Evolutionary conservation across 306 rosid genomes (phyloP), one percentile per base, ranked within the genome.

Genomic region (Malus sylvestris): DNA sequence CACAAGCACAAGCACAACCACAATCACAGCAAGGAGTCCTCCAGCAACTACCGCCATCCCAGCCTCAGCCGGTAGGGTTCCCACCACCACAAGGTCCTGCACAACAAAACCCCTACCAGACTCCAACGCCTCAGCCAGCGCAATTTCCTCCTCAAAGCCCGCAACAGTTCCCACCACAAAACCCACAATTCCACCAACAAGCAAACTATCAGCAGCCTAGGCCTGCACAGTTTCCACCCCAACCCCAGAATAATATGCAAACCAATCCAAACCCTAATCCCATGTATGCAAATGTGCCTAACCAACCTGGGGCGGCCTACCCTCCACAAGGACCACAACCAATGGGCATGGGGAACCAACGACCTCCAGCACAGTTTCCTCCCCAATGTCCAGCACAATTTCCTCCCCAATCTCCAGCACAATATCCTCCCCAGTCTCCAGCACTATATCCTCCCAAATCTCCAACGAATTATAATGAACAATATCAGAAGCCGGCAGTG

Each of bases 151-250:
- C 67, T 61, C 67, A 25, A 27, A 27, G 68, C 18, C 67, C 76
- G 13, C 76, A 73, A 27, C 69, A 60, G 42, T 73, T 13, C 29
- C 69, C 59, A 18, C 59, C 69, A 6, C 77, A 73, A 73, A 59
- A 0, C 68, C 68, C 57, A 16, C 76, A 59, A 44, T 73, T 73
- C 10, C 76, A 72, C 58, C 44, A 30, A 10, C 23, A 72, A 45
- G 19, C 27, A 1, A 27, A 18, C 49, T 40, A 73, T 16, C 66
- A 72, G 23, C 76, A 25, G 10, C 69, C 69, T 25, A 20, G 69
- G 69, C 46, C 70, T 18, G 27, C 33, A 23, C 74, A 58, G 30
- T 68, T 38, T 33, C 60, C 80, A 22, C 80, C 67, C 18, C 66
- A 8, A 22, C 38, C 23, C 49, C 68, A 64, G 42, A 73, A 27